Evolutionary conservation across 2,329 filamentous ascomycete species (phyloP).

Genomic region (Cladophialophora exuberans): DNA sequence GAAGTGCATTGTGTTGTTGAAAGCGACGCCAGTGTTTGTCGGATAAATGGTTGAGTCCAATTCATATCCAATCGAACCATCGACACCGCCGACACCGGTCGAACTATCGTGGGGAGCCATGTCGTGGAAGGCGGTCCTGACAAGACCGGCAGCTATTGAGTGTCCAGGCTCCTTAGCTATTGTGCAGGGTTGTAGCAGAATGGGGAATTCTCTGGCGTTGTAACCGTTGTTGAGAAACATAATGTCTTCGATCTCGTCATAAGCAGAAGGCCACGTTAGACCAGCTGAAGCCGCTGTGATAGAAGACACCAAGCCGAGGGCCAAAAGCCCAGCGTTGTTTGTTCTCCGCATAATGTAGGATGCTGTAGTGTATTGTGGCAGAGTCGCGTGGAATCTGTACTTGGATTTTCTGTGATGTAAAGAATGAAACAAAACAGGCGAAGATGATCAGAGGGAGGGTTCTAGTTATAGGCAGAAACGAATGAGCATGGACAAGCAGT

Average conservation of each 20-base stretch:
- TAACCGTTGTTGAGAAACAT: conserved; percentile 63
- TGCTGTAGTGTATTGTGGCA: background rate
- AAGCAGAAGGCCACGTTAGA: conserved; percentile 63
- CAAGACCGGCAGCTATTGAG: conserved; percentile 36
- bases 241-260: conserved; percentile 67
- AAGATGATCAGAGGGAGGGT: background rate
- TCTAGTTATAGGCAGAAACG: background rate
- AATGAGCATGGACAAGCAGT: background rate
- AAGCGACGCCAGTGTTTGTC: conserved; percentile 38
- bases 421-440: background rate
- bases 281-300: background rate
- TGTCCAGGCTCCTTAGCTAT: conserved; percentile 14
- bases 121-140: conserved; percentile 42
- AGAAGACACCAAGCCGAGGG: conserved; percentile 2
- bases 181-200: conserved; percentile 60
- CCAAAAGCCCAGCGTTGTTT: conserved; percentile 2
- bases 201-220: conserved; percentile 58
- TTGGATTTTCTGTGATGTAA: background rate
- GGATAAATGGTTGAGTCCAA: conserved; percentile 27
- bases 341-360: conserved; percentile 4
- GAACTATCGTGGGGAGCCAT: conserved; percentile 37
- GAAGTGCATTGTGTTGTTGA: conserved; percentile 40
- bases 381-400: too few relatives aligned
- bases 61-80: conserved; percentile 42
- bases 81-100: conserved; percentile 39